phyloP scores from a whole-genome alignment of 192 early-diverging fungal species.

The Coemansia umbellata region DNA sequence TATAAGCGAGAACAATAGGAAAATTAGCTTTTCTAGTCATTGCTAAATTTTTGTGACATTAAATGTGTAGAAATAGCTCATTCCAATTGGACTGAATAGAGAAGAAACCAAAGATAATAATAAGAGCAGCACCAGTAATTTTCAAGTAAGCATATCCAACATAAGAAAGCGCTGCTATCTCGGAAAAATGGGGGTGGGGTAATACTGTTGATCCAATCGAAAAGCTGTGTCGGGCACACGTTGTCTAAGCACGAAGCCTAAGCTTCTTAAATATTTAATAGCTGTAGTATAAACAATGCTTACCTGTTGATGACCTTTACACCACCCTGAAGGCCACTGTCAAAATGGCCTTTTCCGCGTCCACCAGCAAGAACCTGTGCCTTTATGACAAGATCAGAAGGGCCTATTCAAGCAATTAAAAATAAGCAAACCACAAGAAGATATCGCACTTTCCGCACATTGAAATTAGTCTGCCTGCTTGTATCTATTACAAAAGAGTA shows the following conservation, averaged over 20 bases:
- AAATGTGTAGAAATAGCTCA: no score
- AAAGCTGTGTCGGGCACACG: not conserved
- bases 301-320: constrained; percentile 90
- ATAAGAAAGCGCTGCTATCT: not conserved
- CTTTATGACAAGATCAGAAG: constrained; percentile 73
- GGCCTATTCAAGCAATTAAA: constrained; percentile 30
- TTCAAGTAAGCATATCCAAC: no score
- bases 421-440: not conserved
- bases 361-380: constrained; percentile 96
- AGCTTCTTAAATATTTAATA: not conserved
- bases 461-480: not conserved
- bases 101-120: no score
- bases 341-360: constrained; percentile 97
- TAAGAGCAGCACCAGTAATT: no score
- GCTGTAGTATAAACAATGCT: constrained; percentile 31
- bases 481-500: no score
- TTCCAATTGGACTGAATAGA: no score
- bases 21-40: no score
- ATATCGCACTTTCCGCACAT: not conserved
- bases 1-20: not conserved
- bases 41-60: no score
- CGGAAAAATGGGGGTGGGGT: not conserved
- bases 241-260: no score
- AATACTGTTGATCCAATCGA: constrained; percentile 5
- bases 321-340: constrained; percentile 94